Conservation (phyloP, 768 basidiomycete genomes). For the Fomitopsis serialis region DNA sequence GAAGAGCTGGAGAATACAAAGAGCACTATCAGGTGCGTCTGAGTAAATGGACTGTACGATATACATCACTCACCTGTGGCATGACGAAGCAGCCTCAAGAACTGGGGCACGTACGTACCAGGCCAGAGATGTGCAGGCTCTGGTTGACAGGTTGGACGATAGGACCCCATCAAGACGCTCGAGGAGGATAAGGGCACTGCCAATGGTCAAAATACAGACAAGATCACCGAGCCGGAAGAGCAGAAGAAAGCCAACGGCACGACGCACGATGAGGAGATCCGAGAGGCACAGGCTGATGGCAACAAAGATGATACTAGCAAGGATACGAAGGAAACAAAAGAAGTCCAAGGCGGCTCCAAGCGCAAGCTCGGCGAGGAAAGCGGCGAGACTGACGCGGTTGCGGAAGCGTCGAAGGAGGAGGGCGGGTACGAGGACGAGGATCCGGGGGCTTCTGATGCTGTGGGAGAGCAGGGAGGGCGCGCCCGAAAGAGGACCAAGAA, state of each 20-base stretch:
- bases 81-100: slow-evolving; percentile 20
- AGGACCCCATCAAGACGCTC: slow-evolving; percentile 27
- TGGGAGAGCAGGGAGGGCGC: slow-evolving; percentile 3
- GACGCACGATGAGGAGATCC: neutral
- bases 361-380: slow-evolving; percentile 1
- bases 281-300: neutral
- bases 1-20: slow-evolving; percentile 26
- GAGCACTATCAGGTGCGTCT: slow-evolving; percentile 27
- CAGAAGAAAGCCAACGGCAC: neutral
- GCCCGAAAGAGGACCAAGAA: neutral
- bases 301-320: neutral
- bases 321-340: neutral
- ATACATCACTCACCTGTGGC: neutral
- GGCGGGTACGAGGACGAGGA: neutral
- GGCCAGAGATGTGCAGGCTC: neutral
- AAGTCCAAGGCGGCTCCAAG: neutral
- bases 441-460: neutral
- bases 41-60: neutral
- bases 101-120: slow-evolving; percentile 27
- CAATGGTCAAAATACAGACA: too few relatives aligned
- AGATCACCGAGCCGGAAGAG: neutral
- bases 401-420: slow-evolving; percentile 9
- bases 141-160: neutral
- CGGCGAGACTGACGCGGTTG: slow-evolving; percentile 4
- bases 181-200: slow-evolving; percentile 7